A percentile compares a stretch with the other conserved stretches of the same genome.
Conservation (phyloP, 192 early-diverging fungal genomes). For the Phycomyces nitens region DNA sequence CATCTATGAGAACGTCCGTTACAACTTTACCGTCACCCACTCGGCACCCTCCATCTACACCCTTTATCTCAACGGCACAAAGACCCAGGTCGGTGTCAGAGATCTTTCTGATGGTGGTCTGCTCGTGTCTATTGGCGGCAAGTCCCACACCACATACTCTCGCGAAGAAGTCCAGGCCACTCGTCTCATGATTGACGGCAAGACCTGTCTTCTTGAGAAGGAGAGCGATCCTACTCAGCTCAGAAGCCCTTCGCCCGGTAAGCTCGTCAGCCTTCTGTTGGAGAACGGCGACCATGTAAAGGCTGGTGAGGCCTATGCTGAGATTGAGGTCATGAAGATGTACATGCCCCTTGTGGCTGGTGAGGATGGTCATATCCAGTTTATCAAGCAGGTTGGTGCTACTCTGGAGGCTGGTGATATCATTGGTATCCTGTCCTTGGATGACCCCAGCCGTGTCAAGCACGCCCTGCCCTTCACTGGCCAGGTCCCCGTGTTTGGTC, state of each 20-base stretch:
- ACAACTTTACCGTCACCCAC: constrained; percentile 78
- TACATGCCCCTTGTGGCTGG: constrained; percentile 95
- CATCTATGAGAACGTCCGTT: constrained; percentile 89
- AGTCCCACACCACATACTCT: constrained; percentile 87
- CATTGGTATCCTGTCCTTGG: constrained; percentile 87
- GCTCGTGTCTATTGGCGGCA: constrained; percentile 84
- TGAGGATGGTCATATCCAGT: constrained; percentile 87
- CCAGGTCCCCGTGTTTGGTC: constrained; percentile 64
- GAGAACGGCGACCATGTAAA: constrained; percentile 91
- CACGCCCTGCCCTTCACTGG: constrained; percentile 83
- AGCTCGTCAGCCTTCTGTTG: constrained; percentile 91
- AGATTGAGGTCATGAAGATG: constrained; percentile 99
- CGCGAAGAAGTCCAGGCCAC: constrained; percentile 88
- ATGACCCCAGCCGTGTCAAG: constrained; percentile 90
- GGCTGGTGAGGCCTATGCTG: constrained; percentile 88
- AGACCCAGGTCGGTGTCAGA: constrained; percentile 80
- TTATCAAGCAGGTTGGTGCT: constrained; percentile 84
- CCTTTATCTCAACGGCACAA: constrained; percentile 78
- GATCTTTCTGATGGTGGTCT: constrained; percentile 89
- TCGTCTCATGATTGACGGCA: constrained; percentile 85
- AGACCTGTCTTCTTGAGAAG: constrained; percentile 90
- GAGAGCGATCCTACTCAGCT: constrained; percentile 97
- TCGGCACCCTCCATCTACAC: constrained; percentile 79
- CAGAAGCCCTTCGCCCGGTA: constrained; percentile 92
- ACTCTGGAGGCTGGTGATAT: constrained; percentile 88